Percentiles rank a stretch among this genome's conserved stretches.
Evolutionary conservation across 768 basidiomycete genomes (phyloP).

Genomic region (Mycena sanguinolenta): DNA sequence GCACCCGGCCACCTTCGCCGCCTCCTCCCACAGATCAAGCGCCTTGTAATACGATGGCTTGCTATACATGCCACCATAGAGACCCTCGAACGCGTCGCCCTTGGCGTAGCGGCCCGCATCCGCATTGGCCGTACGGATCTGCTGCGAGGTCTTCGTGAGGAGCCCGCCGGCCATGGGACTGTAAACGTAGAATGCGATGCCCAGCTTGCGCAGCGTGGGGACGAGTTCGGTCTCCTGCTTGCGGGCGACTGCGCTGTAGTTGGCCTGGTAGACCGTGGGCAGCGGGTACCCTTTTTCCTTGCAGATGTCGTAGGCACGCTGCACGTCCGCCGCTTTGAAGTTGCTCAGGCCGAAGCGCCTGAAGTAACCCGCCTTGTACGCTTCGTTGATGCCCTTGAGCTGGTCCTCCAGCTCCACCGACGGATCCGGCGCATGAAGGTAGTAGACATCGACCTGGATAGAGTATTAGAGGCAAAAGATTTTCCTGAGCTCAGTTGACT

Average conservation of each 20-base stretch:
- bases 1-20: not conserved
- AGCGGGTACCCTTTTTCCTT: slow-evolving; percentile 2
- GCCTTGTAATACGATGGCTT: not conserved
- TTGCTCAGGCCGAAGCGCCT: slow-evolving; percentile 1
- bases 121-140: not conserved
- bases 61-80: not conserved
- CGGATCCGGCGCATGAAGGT: not conserved
- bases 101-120: not conserved
- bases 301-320: too few species aligned
- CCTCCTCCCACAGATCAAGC: too few species aligned
- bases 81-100: not conserved
- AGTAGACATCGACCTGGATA: not conserved
- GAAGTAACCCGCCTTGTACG: not conserved
- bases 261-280: not conserved
- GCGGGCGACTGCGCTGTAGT: not conserved
- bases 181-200: not conserved
- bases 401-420: not conserved
- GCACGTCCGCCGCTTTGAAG: not conserved
- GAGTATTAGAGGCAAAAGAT: not conserved
- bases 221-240: not conserved
- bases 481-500: not conserved
- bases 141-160: not conserved
- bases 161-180: not conserved
- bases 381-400: too few species aligned
- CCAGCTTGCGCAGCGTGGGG: not conserved